Evolutionary conservation across 208 protist genomes (phyloP).

Genomic region (Leptomonas pyrrhocoris): DNA sequence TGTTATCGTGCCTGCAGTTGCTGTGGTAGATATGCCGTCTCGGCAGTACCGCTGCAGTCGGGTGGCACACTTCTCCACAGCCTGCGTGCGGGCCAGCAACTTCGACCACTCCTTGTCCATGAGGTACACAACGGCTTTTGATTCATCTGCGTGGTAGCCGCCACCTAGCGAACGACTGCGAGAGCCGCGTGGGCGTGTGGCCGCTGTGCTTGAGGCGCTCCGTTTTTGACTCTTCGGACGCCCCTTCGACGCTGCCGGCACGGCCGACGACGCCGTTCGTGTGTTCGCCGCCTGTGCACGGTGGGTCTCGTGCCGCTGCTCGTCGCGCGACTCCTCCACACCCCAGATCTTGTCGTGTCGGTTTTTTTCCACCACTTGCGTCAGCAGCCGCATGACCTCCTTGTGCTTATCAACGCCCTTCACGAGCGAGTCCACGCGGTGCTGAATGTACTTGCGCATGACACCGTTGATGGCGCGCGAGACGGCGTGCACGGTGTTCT

Average conservation of each 20-base stretch:
- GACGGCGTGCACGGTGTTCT: constrained; percentile 45
- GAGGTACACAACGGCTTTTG: constrained; percentile 46
- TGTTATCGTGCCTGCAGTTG: not conserved
- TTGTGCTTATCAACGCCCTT: constrained; percentile 72
- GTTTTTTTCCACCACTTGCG: constrained; percentile 73
- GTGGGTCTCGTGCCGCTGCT: constrained; percentile 45
- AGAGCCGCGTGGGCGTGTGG: not conserved
- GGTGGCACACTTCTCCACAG: constrained; percentile 38
- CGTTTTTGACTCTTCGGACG: not conserved
- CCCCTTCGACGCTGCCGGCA: not conserved
- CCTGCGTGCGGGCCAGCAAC: constrained; percentile 36
- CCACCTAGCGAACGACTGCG: constrained; percentile 45
- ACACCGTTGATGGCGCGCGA: constrained; percentile 54
- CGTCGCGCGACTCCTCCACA: constrained; percentile 32
- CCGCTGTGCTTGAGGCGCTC: not conserved
- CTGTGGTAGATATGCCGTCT: constrained; percentile 24
- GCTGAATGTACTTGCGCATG: constrained; percentile 71
- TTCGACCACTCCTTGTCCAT: constrained; percentile 50
- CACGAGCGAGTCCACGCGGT: constrained; percentile 74
- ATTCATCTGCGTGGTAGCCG: constrained; percentile 69
- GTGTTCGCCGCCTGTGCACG: constrained; percentile 30
- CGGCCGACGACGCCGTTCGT: not conserved
- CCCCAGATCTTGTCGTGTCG: constrained; percentile 76
- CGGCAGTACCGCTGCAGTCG: constrained; percentile 51
- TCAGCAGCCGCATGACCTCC: constrained; percentile 71